Conservation (phyloP, 2,329 filamentous ascomycete genomes). For the Trichoderma sp. region DNA sequence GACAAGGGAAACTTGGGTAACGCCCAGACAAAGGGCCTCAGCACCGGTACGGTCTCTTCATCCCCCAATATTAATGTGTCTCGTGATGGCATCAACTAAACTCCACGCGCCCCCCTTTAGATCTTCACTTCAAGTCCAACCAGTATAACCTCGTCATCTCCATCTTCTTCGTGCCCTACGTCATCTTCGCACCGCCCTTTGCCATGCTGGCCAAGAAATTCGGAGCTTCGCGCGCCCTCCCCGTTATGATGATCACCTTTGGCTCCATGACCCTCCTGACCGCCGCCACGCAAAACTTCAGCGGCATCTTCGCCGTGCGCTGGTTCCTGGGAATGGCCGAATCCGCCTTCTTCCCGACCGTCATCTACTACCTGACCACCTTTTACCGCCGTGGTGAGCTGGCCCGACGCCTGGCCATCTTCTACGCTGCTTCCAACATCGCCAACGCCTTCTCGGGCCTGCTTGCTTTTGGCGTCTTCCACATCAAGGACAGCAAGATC, state of each 20-base stretch:
- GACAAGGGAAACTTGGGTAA: conserved; percentile 47
- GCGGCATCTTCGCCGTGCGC: conserved; percentile 48
- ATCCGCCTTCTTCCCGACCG: conserved; percentile 53
- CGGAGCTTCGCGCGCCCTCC: conserved; percentile 64
- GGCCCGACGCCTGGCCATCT: conserved; percentile 54
- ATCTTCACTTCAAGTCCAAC: conserved; percentile 51
- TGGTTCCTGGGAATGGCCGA: conserved; percentile 53
- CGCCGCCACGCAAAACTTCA: conserved; percentile 49
- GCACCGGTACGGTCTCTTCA: conserved; percentile 28
- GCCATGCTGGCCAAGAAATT: conserved; percentile 67
- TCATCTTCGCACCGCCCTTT: conserved; percentile 60
- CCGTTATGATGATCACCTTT: conserved; percentile 68
- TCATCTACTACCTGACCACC: conserved; percentile 51
- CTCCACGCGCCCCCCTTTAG: conserved; percentile 24
- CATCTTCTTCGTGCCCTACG: conserved; percentile 75
- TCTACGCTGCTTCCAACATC: conserved; percentile 74
- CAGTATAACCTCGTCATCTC: conserved; percentile 69
- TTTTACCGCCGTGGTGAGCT: conserved; percentile 50
- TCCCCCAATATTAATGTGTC: not conserved
- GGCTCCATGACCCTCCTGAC: conserved; percentile 63
- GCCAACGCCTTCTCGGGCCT: conserved; percentile 56
- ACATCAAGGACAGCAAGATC: conserved; percentile 38
- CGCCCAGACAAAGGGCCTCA: conserved; percentile 52
- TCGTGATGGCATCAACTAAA: not conserved
- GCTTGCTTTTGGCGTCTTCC: conserved; percentile 48